Base-by-base conservation (phyloP, 495 filamentous ascomycete genomes). In the Lophiostoma macrostomum region DNA sequence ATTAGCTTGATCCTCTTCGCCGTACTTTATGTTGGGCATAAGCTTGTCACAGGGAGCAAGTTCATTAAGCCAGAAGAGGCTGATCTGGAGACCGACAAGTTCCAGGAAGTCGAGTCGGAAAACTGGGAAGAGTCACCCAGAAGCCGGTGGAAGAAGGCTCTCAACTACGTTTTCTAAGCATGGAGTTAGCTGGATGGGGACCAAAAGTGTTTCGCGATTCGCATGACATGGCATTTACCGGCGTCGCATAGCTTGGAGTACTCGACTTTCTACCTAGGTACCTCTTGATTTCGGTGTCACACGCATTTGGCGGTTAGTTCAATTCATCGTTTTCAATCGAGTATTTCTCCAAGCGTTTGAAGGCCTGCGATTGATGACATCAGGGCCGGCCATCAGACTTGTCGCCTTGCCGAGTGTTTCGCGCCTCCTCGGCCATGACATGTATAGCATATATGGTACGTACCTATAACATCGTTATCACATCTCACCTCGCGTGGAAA, bases 1-100 rank as follows among this genome's bases (percentile, higher is more conserved):
- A 45, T 63, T 40, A 63, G 59, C 39, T 30, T 63, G 20, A 63
- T 63, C 16, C 44, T 63, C 12, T 63, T 63, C 48, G 53, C 18
- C n/a, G 24, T 63, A 13, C 38, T 58, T 11, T 69, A 69, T 31
- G 11, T 51, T 28, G 66, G 66, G 0, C 66, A 69, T 44, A 69
- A 69, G 49, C 0, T 65, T 19, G 35, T 63, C 0, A 61, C 51
- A 18, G 48, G 56, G 49, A 59, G 58, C 35, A 53, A 50, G 29
- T 67, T 69, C 30, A 56, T 67, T 29, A 63, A 56, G 24, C 49
- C 66, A 0, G 16, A 27, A 3, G 64, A 64, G 19, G 66, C 64
- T 3, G 66, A 69, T 42, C 48, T 69, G 6, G 61, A 58, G 16
- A 56, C 58, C 13, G 66, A 64, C 3, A 36, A 34, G 16, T 55